Percentiles rank a stretch among this genome's conserved stretches.
phyloP scores from a whole-genome alignment of 2,329 filamentous ascomycete species.

The Spiromastix sp. region DNA sequence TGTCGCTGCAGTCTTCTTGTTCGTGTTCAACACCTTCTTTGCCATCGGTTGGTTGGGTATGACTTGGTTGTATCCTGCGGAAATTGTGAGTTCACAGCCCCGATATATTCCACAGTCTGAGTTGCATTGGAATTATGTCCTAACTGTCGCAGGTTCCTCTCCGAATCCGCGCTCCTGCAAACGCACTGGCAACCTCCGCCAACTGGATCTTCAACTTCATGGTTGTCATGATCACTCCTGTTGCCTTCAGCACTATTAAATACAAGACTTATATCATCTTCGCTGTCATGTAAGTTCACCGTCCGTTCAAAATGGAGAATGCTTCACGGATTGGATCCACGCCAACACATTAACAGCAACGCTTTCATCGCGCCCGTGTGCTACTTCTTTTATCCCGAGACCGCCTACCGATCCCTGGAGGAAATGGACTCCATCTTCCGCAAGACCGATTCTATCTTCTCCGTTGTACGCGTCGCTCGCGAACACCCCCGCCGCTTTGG shows the following conservation, averaged over 20 bases:
- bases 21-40: conserved; percentile 54
- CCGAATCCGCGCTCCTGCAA: conserved; percentile 44
- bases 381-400: conserved; percentile 54
- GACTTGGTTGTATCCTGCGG: conserved; percentile 53
- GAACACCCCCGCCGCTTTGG: conserved; percentile 47
- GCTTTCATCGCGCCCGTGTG: conserved; percentile 45
- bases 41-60: conserved; percentile 51
- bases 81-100: conserved; percentile 47
- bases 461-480: conserved; percentile 40
- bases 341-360: conserved; percentile 28
- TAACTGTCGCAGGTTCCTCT: conserved; percentile 18
- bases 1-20: conserved; percentile 44
- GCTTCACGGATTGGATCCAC: conserved; percentile 1
- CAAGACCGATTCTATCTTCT: conserved; percentile 40
- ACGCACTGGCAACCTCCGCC: conserved; percentile 51
- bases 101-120: too few relatives aligned
- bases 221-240: conserved; percentile 56
- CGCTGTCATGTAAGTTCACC: conserved; percentile 37
- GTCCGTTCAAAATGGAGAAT: conserved; percentile 1
- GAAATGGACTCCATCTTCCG: conserved; percentile 61
- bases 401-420: conserved; percentile 50
- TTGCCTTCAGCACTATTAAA: conserved; percentile 46
- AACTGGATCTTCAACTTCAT: conserved; percentile 56
- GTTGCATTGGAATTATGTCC: too few relatives aligned
- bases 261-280: conserved; percentile 49